phyloP scores from a whole-genome alignment of 2,329 filamentous ascomycete genomes.

The Huntiella bhutanensis region DNA sequence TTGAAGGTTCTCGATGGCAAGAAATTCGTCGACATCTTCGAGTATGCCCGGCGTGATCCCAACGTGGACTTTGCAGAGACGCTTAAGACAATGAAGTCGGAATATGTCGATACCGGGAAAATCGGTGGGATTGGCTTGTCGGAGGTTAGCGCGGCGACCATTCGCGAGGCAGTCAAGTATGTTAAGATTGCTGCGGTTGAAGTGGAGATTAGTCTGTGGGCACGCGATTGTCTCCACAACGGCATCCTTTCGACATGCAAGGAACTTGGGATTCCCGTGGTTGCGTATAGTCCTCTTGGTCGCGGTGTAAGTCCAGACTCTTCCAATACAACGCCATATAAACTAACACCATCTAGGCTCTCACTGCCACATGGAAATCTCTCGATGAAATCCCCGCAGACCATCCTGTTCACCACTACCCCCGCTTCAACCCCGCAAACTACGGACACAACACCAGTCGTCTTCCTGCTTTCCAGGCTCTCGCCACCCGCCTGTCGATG shows the following conservation, averaged over 20 bases:
- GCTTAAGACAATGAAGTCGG: constrained; percentile 24
- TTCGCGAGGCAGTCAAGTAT: constrained; percentile 27
- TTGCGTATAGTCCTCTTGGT: constrained; percentile 56
- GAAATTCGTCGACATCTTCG: constrained; percentile 42
- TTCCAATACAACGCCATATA: background rate
- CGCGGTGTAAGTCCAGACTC: constrained; percentile 23
- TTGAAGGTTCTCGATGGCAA: constrained; percentile 30
- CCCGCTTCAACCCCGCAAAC: constrained; percentile 42
- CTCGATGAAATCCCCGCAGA: constrained; percentile 34
- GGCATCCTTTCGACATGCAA: constrained; percentile 35
- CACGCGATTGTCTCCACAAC: constrained; percentile 29
- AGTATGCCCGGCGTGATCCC: constrained; percentile 36
- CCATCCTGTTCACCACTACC: constrained; percentile 26
- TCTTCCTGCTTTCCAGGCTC: constrained; percentile 32
- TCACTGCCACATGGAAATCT: constrained; percentile 36
- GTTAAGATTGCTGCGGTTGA: constrained; percentile 30
- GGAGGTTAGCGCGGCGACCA: constrained; percentile 30
- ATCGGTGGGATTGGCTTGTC: constrained; percentile 32
- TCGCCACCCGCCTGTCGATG: constrained; percentile 41
- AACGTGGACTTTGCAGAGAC: constrained; percentile 26
- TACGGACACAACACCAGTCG: constrained; percentile 47
- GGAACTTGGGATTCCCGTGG: constrained; percentile 46
- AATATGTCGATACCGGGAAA: constrained; percentile 33
- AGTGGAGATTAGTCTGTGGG: constrained; percentile 33
- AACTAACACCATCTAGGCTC: constrained; percentile 28